Evolutionary conservation across 2,329 filamentous ascomycete species (phyloP).

Genomic region (Echinosphaeria canescens): DNA sequence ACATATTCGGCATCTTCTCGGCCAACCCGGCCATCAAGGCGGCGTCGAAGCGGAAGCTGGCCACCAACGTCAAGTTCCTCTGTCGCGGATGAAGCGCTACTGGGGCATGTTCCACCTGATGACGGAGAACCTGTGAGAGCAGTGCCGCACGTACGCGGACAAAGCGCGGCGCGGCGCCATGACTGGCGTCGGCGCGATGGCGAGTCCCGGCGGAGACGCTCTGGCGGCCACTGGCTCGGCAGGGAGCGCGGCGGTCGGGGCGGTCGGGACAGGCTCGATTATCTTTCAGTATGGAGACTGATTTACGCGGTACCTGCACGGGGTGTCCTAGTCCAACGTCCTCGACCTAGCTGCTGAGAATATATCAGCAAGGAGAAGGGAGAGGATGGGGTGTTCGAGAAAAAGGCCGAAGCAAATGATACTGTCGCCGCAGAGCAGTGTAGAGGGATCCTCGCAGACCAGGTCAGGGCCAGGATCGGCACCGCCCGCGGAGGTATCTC

Average conservation of each 20-base stretch:
- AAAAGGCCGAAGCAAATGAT: conserved; percentile 81
- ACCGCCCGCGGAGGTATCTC: too few species aligned
- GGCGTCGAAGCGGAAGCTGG: conserved; percentile 63
- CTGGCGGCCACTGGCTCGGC: too few species aligned
- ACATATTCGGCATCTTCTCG: conserved; percentile 80
- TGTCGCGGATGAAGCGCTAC: conserved; percentile 88
- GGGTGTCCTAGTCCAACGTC: conserved; percentile 68
- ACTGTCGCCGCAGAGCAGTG: conserved; percentile 42
- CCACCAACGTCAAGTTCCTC: conserved; percentile 74
- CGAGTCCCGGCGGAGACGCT: too few species aligned
- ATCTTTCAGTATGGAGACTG: conserved; percentile 96
- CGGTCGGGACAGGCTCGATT: conserved; percentile 21
- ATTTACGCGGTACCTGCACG: conserved; percentile 90
- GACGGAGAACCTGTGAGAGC: conserved; percentile 75
- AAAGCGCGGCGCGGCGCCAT: conserved; percentile 42
- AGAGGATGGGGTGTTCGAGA: conserved; percentile 73
- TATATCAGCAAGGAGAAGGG: conserved; percentile 58
- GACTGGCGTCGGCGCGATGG: conserved; percentile 21
- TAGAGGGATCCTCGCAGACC: too few species aligned
- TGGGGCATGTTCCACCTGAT: conserved; percentile 99
- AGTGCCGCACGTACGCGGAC: conserved; percentile 72
- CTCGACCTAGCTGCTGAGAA: conserved; percentile 47
- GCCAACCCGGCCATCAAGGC: conserved; percentile 57
- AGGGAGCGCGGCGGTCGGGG: conserved; percentile 23
- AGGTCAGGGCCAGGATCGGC: too few species aligned